Base-by-base conservation (phyloP, 1,284 basidiomycete genomes). In the Abortiporus biennis region DNA sequence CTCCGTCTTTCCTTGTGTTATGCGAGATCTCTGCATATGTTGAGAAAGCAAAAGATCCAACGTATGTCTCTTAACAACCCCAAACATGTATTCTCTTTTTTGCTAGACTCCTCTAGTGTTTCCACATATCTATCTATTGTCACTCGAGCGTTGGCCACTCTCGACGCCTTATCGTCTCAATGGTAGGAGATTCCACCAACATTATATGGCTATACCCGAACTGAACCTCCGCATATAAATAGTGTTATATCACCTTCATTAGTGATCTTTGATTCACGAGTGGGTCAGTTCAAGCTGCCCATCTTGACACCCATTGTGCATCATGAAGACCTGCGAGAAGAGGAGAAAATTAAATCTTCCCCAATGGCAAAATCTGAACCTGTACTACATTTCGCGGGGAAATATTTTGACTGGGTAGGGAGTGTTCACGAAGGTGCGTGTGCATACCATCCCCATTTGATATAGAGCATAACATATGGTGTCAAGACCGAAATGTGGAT, bases 11-110 rank as follows among this genome's bases (percentile, higher is more conserved):
- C 3, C 53, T 89, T 12, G 66, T 89, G 15, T 55, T 89, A 13
- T 72, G 77, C 41, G 85, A 86, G 47, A 66, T 71, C 1, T 86
- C 85, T 2, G 54, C 64, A 1, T 85, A 81, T 55, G 78, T 86
- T 50, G 44, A 66, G 19, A 50, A 55, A 3, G 53, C 55, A 25
- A 51, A 41, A 8, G 52, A 57, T 13, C 46, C 55, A n/a, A 54
- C 55, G 62, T 63, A 44, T 39, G 56, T 51, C 8, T 11, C 13
- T 44, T 36, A 12, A 40, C n/a, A 8, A 39, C 15, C 23, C 29
- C 33, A 13, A 29, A n/a, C 11, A 21, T 19, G 17, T 32, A 3
- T 3, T 15, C 16, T 38, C 22, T 16, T 30, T 39, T 5, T 30
- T 9, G 33, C 8, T 35, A 6, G n/a, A 32, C 29, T 39, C 25